A percentile compares a stretch with the other conserved stretches of the same genome.
These are phyloP conservation scores for Aspergillus udagawae DNA, from an alignment of 2,329 filamentous ascomycete genomes.

Conservation along the genomic window DNA sequence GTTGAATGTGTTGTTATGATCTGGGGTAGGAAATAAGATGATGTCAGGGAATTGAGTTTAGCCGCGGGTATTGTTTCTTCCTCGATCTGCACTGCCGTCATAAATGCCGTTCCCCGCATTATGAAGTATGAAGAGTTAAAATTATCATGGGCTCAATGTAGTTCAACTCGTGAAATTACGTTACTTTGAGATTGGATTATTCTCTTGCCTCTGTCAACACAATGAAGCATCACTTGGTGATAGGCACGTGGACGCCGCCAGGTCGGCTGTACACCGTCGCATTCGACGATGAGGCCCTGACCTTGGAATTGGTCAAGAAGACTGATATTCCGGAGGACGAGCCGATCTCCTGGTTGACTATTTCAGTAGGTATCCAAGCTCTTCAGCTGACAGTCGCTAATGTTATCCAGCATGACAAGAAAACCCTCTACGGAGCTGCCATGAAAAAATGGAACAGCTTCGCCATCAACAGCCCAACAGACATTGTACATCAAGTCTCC, in stretches of 20 bases:
- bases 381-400: neutral
- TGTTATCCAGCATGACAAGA: constrained; percentile 63
- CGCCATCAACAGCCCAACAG: constrained; percentile 67
- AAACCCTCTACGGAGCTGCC: constrained; percentile 81
- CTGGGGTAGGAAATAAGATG: no score
- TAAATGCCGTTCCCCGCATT: neutral
- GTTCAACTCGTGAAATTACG: neutral
- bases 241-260: constrained; percentile 86
- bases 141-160: no score
- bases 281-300: constrained; percentile 78
- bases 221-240: constrained; percentile 88
- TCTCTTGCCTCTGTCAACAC: constrained; percentile 18
- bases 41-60: neutral
- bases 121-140: no score
- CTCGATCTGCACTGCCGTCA: neutral
- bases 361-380: constrained; percentile 59
- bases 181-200: neutral
- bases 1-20: neutral
- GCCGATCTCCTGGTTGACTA: constrained; percentile 91
- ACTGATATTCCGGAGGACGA: constrained; percentile 78
- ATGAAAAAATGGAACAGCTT: constrained; percentile 95
- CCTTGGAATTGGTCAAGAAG: constrained; percentile 70
- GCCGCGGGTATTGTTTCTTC: neutral
- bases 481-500: constrained; percentile 71
- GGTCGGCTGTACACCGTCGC: constrained; percentile 86